These are phyloP conservation scores for Epichloe sibirici DNA, from an alignment of 2,329 filamentous ascomycete genomes.

Conservation along the genomic window DNA sequence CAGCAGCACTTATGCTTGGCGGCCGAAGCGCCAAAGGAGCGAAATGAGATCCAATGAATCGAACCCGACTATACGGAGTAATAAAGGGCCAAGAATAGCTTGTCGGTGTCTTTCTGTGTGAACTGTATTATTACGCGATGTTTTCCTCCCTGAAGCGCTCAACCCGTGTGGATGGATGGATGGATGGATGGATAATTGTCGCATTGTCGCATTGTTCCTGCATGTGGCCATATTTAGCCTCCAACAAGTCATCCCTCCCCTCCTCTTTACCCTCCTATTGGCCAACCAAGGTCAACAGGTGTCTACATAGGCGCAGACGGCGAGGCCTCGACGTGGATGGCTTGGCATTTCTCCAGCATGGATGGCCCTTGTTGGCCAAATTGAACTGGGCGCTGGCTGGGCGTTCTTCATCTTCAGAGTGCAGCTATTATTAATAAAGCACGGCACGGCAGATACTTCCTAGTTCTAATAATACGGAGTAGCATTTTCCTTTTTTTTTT, in stretches of 20 bases:
- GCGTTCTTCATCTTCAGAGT: too few species aligned
- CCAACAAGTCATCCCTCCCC: not conserved
- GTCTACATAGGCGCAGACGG: too few species aligned
- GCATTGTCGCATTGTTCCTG: slow-evolving; percentile 16
- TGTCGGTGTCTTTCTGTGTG: not conserved
- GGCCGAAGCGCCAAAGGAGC: not conserved
- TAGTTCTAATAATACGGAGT: too few species aligned
- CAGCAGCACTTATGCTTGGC: not conserved
- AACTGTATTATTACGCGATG: slow-evolving; percentile 2
- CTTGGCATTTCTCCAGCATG: too few species aligned
- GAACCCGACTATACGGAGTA: not conserved
- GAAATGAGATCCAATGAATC: not conserved
- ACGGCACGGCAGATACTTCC: too few species aligned
- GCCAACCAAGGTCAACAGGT: too few species aligned
- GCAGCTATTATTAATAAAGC: too few species aligned
- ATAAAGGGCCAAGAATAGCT: not conserved
- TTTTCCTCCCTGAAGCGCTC: slow-evolving; percentile 6
- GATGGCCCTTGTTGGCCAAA: too few species aligned
- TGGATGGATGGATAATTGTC: too few species aligned
- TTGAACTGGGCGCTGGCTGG: too few species aligned
- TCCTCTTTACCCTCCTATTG: not conserved
- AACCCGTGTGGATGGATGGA: slow-evolving; percentile 12
- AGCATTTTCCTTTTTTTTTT: too few species aligned
- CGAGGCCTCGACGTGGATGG: too few species aligned
- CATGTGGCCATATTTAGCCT: slow-evolving; percentile 8